Evolutionary conservation across 257 asterid species (phyloP).

Genomic region (Solanum rostratum): DNA sequence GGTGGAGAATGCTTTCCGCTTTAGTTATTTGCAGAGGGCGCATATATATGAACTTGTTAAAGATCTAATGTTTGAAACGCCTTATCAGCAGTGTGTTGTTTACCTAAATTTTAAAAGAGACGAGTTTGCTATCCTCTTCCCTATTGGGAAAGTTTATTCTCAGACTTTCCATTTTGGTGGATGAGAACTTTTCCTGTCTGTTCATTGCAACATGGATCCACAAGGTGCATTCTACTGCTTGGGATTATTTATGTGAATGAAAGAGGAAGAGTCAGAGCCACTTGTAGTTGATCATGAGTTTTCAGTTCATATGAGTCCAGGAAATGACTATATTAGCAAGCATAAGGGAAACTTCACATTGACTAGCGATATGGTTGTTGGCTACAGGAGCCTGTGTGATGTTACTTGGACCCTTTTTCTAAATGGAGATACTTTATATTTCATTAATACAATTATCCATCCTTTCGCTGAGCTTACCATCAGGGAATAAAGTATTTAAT

Average conservation of each 20-base stretch:
- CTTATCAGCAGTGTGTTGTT: conserved; percentile 61
- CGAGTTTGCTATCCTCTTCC: conserved; percentile 52
- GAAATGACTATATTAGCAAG: conserved; percentile 43
- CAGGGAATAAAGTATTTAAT: conserved; percentile 1
- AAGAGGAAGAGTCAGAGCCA: conserved; percentile 41
- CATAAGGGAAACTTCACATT: conserved; percentile 49
- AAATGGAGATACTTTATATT: conserved; percentile 44
- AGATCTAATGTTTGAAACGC: conserved; percentile 50
- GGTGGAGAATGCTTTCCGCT: conserved; percentile 16
- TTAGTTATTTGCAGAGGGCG: conserved; percentile 51
- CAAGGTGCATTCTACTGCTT: conserved; percentile 45
- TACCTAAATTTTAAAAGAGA: conserved; percentile 61
- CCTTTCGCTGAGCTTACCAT: conserved; percentile 65
- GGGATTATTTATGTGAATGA: conserved; percentile 81
- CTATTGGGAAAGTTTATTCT: conserved; percentile 53
- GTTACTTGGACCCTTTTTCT: conserved; percentile 53
- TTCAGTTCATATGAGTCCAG: conserved; percentile 40
- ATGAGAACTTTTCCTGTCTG: conserved; percentile 66
- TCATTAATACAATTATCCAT: conserved; percentile 56
- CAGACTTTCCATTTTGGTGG: conserved; percentile 83
- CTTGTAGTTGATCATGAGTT: conserved; percentile 59
- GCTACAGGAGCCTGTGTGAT: conserved; percentile 51
- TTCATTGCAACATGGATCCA: conserved; percentile 76
- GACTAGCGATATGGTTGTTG: conserved; percentile 66
- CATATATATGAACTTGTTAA: conserved; percentile 65